A percentile compares a stretch with the other conserved stretches of the same genome.
Conservation (phyloP, 2,329 filamentous ascomycete genomes). For the Shiraia bambusicola region DNA sequence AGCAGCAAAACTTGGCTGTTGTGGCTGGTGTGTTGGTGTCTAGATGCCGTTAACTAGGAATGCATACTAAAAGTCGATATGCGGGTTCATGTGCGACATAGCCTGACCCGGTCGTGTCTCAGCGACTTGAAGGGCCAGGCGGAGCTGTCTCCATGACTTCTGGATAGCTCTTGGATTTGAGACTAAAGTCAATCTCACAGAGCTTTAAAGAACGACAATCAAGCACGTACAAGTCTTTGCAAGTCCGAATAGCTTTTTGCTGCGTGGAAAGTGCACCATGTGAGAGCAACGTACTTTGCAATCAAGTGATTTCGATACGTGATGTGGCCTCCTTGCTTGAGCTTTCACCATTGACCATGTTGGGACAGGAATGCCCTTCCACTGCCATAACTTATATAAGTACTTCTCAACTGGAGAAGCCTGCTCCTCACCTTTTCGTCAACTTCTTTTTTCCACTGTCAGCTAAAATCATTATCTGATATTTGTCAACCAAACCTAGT, state of each 20-base stretch:
- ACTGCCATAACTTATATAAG: background rate
- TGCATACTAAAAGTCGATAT: no score
- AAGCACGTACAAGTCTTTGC: no score
- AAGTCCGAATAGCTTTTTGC: no score
- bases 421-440: background rate
- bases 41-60: no score
- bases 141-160: background rate
- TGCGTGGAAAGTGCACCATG: no score
- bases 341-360: background rate
- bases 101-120: no score
- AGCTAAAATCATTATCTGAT: background rate
- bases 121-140: background rate
- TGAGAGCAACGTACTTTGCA: background rate
- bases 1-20: no score
- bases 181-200: background rate
- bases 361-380: constrained; percentile 7
- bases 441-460: background rate
- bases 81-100: no score
- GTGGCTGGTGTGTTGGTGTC: no score
- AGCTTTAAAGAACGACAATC: no score
- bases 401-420: background rate
- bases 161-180: background rate
- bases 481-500: background rate
- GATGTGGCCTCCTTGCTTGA: constrained; percentile 2
- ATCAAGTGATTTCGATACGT: background rate